Evolutionary conservation across 345 rosid species (phyloP).

Genomic region (Eucalyptus guilfoylei): DNA sequence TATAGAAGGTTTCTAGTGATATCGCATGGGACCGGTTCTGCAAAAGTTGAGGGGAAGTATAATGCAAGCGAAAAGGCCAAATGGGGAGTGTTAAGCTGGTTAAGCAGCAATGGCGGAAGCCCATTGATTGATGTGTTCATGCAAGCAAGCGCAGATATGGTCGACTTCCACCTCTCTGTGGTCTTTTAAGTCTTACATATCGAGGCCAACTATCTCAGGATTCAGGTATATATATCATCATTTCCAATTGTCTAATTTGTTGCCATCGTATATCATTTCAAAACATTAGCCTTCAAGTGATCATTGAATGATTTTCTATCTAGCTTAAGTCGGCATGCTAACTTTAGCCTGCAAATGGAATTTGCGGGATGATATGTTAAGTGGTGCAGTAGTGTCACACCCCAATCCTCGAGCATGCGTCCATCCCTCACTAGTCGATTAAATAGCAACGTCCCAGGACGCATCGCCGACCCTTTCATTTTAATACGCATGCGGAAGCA

Average conservation of each 20-base stretch:
- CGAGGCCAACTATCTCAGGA: constrained; percentile 29
- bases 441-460: too few relatives aligned
- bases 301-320: not conserved
- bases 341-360: not conserved
- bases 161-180: constrained; percentile 23
- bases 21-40: constrained; percentile 25
- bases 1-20: constrained; percentile 15
- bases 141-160: constrained; percentile 37
- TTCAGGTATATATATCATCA: constrained; percentile 12
- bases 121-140: constrained; percentile 30
- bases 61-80: constrained; percentile 14
- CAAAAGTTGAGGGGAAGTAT: constrained; percentile 14
- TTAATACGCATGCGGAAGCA: too few relatives aligned
- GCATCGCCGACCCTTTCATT: too few relatives aligned
- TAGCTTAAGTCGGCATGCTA: not conserved
- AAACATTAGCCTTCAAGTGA: not conserved
- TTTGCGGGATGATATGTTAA: constrained; percentile 33
- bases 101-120: not conserved
- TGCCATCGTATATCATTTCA: not conserved
- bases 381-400: not conserved
- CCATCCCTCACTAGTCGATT: too few relatives aligned
- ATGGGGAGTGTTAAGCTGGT: constrained; percentile 38
- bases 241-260: not conserved
- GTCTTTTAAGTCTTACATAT: constrained; percentile 16
- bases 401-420: too few relatives aligned